Conservation (phyloP, 116 monocot species). For the Iris pallida region DNA sequence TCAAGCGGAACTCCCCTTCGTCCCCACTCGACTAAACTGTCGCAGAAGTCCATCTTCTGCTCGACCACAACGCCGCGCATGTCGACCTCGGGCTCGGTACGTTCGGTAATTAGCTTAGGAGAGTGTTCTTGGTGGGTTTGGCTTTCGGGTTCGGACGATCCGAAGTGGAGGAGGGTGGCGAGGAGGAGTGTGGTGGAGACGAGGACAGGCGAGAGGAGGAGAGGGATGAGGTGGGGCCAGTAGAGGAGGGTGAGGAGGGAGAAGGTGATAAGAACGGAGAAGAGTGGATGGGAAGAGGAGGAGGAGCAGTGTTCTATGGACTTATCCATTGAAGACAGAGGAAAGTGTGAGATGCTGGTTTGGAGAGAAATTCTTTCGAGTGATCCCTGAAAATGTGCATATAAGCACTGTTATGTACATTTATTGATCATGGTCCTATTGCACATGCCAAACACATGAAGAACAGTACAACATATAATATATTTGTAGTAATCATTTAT, state of each 20-base stretch:
- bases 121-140: not conserved
- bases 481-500: too few species aligned
- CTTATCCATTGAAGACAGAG: constrained; percentile 7
- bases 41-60: constrained; percentile 4
- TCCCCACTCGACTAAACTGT: constrained; percentile 13
- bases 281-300: constrained; percentile 20
- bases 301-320: not conserved
- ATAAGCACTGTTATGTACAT: too few species aligned
- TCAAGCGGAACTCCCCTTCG: constrained; percentile 27
- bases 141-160: not conserved
- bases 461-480: too few species aligned
- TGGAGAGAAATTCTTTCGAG: not conserved
- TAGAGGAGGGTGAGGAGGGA: constrained; percentile 23
- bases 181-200: constrained; percentile 23
- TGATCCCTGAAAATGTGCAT: not conserved
- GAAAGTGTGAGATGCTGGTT: constrained; percentile 5
- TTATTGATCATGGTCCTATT: too few species aligned
- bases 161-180: constrained; percentile 14
- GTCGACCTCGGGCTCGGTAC: not conserved
- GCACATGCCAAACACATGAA: too few species aligned
- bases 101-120: not conserved
- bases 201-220: constrained; percentile 30
- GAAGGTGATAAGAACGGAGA: constrained; percentile 17
- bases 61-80: not conserved
- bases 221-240: constrained; percentile 17